Conservation (phyloP, 108 stramenopile species). For the Nitzschia sp. region DNA sequence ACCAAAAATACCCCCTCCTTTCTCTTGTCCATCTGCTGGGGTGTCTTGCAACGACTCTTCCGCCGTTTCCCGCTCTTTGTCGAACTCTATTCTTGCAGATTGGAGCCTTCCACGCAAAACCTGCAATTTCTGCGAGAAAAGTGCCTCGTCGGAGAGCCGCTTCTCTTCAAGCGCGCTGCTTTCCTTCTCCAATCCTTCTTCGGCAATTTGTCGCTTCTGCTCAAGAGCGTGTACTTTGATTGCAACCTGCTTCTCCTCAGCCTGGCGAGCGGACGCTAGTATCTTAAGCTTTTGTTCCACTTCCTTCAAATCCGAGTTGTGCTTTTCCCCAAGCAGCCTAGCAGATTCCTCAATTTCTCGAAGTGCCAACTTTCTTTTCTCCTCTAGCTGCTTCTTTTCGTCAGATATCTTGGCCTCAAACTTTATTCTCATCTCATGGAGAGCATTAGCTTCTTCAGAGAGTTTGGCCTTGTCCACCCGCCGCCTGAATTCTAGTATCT, state of each 20-base stretch:
- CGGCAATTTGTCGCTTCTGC: not conserved
- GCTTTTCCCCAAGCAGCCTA: conserved; percentile 3
- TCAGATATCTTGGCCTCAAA: not conserved
- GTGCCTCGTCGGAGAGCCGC: conserved; percentile 5
- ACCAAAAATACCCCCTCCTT: conserved; percentile 17
- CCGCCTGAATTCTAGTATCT: conserved; percentile 22
- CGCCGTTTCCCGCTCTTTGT: conserved; percentile 6
- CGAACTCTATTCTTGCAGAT: not conserved
- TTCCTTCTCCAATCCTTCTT: conserved; percentile 8
- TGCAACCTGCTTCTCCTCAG: conserved; percentile 15
- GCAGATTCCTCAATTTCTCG: conserved; percentile 19
- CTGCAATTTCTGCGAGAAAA: conserved; percentile 7
- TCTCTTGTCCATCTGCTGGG: conserved; percentile 1
- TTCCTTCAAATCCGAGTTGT: not conserved
- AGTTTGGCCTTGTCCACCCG: conserved; percentile 21
- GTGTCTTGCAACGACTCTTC: not conserved
- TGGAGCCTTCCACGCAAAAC: conserved; percentile 1
- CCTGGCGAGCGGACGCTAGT: not conserved
- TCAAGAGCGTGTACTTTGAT: not conserved
- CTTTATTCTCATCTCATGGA: conserved; percentile 3
- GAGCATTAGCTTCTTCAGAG: conserved; percentile 1
- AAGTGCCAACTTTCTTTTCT: conserved; percentile 1
- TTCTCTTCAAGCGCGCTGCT: not conserved
- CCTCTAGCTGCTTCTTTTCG: conserved; percentile 17
- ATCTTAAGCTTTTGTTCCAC: conserved; percentile 3